phyloP scores from a whole-genome alignment of 768 basidiomycete species.

The Auriculariales sp. region DNA sequence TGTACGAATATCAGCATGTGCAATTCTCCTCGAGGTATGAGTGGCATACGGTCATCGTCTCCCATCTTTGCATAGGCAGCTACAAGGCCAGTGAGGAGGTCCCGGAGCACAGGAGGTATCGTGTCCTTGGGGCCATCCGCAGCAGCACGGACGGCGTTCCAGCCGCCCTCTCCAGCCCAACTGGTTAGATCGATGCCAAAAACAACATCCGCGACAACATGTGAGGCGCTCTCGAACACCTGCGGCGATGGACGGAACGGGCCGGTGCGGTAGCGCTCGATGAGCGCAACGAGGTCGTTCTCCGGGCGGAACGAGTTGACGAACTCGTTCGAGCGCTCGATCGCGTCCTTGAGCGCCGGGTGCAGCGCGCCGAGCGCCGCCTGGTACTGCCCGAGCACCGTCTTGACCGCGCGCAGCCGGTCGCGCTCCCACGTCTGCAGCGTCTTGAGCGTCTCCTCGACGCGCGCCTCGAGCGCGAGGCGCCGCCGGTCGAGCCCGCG shows the following conservation, averaged over 20 bases:
- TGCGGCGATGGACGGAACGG: conserved; percentile 81
- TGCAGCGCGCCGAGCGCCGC: conserved; percentile 63
- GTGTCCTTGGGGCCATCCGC: conserved; percentile 35
- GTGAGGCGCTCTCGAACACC: conserved; percentile 73
- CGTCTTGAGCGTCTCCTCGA: conserved; percentile 68
- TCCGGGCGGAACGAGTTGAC: conserved; percentile 82
- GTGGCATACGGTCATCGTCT: conserved; percentile 43
- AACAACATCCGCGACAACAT: conserved; percentile 71
- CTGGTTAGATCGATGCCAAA: conserved; percentile 86
- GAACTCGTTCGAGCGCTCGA: conserved; percentile 59
- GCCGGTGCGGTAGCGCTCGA: conserved; percentile 86
- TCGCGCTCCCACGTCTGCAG: conserved; percentile 82
- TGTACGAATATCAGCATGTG: conserved; percentile 11
- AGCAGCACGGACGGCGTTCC: conserved; percentile 37
- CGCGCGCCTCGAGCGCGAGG: conserved; percentile 70
- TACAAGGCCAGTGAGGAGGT: conserved; percentile 47
- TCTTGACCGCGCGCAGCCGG: conserved; percentile 70
- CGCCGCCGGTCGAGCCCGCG: conserved; percentile 72
- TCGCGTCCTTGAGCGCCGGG: conserved; percentile 44
- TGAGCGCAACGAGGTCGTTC: conserved; percentile 69
- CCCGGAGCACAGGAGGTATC: conserved; percentile 60
- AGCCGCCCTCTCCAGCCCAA: conserved; percentile 74
- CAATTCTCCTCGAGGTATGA: background rate
- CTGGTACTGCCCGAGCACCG: conserved; percentile 78
- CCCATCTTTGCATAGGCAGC: conserved; percentile 47